Base-by-base conservation (phyloP, 2,329 filamentous ascomycete species). In the Tolypocladium ophioglossoides region DNA sequence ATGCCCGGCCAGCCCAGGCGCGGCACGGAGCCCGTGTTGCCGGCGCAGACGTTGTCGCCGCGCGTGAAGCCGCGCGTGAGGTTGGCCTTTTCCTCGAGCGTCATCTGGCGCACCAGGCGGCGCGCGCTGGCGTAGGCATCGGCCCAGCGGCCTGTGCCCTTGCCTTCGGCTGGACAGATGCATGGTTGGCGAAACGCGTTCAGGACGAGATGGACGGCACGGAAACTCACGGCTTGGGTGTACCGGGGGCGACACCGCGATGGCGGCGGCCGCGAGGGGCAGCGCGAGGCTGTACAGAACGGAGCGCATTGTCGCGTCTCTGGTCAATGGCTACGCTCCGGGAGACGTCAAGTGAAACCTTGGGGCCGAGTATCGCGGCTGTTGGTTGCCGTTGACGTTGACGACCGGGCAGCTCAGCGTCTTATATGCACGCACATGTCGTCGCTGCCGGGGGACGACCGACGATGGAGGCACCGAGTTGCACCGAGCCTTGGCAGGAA, bases 31-130 rank as follows among this genome's bases (percentile, higher is more conserved):
- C 75, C 75, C 0, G 74, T 75, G 53, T 72, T 76, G 1, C 75
- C 76, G 1, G 74, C 71, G 54, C 76, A 78, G n/a, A 68, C 64
- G 55, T 75, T 78, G 73, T 71, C 70, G 3, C 68, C 82, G 60
- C 51, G 40, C 35, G 79, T 76, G 49, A 84, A 78, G 41, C 74
- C 74, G n/a, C 71, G 66, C 1, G 75, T 78, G 7, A 77, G 65
- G 56, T 78, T 77, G 37, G 70, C 81, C 63, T 84, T 86, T 63
- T 87, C 84, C 14, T 84, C 83, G 2, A 87, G 66, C 0, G 83
- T 87, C 78, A 87, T 80, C 52, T 79, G 76, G 32, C 70, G 69
- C 11, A 86, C 83, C 2, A 87, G 67, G 1, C 69, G 64, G 37
- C 75, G 72, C 2, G 84, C 84, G 57, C 78, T 80, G 46, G 68